Percentiles rank a stretch among this genome's conserved stretches.
phyloP scores from a whole-genome alignment of 225 moss, liverwort and hornwort genomes.

The Marchantia polymorpha region DNA sequence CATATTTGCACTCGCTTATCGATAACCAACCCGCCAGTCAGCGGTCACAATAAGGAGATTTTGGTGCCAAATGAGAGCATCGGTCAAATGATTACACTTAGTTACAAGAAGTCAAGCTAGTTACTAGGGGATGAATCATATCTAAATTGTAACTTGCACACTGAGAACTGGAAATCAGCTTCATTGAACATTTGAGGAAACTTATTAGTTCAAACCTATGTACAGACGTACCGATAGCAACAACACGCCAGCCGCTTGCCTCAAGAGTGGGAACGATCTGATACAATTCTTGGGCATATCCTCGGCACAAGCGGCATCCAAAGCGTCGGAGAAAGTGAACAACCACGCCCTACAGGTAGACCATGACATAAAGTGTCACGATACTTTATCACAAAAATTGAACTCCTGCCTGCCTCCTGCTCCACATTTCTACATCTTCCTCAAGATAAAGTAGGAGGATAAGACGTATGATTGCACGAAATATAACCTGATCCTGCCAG shows the following conservation, averaged over 20 bases:
- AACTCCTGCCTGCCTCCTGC: not conserved
- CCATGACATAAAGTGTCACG: not conserved
- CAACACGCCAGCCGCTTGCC: slow-evolving; percentile 60
- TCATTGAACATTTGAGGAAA: not conserved
- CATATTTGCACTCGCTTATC: not conserved
- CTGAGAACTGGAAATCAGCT: not conserved
- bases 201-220: not conserved
- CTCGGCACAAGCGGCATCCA: slow-evolving; percentile 84
- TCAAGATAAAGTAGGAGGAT: not conserved
- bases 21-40: not conserved
- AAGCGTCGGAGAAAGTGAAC: slow-evolving; percentile 86
- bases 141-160: too few relatives aligned
- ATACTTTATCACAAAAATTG: not conserved
- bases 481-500: slow-evolving; percentile 77
- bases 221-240: slow-evolving; percentile 65
- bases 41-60: not conserved
- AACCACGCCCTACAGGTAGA: slow-evolving; percentile 64
- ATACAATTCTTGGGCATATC: slow-evolving; percentile 65
- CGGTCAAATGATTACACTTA: not conserved
- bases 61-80: not conserved
- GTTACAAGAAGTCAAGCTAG: not conserved
- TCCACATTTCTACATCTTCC: not conserved
- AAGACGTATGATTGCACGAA: not conserved
- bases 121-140: not conserved
- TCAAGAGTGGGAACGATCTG: slow-evolving; percentile 71